A percentile compares a stretch with the other conserved stretches of the same genome.
These are phyloP conservation scores for Stagonosporopsis chrysanthemi DNA, from an alignment of 2,329 filamentous ascomycete species.

Conservation along the genomic window DNA sequence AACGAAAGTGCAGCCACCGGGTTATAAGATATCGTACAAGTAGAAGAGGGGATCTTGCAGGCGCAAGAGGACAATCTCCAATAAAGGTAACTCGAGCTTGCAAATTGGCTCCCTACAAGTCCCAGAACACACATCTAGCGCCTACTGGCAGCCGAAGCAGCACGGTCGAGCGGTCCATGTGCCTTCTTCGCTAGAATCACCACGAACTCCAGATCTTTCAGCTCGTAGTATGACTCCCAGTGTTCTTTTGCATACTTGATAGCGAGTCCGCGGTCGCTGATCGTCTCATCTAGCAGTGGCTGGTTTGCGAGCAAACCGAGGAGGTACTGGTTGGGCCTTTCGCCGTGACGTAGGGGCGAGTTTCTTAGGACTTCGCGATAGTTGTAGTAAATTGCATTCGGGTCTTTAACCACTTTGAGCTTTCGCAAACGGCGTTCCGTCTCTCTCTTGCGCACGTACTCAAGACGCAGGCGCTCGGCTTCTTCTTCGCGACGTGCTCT, in stretches of 20 bases:
- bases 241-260: conserved; percentile 22
- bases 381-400: conserved; percentile 15
- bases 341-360: conserved; percentile 6
- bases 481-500: neutral
- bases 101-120: too few relatives aligned
- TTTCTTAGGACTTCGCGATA: conserved; percentile 14
- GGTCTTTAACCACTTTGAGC: conserved; percentile 11
- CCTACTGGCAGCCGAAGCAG: neutral
- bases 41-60: neutral
- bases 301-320: conserved; percentile 20
- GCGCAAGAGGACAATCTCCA: neutral
- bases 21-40: neutral
- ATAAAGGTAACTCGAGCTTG: too few relatives aligned
- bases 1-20: neutral
- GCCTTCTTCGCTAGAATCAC: neutral
- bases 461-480: neutral
- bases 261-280: conserved; percentile 18
- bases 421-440: neutral
- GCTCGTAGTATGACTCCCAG: conserved; percentile 18
- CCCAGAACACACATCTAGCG: neutral
- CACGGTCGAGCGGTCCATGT: neutral
- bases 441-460: neutral
- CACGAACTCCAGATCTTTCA: neutral
- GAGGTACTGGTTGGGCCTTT: conserved; percentile 12
- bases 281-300: conserved; percentile 7